Evolutionary conservation across 495 filamentous ascomycete species (phyloP).

Genomic region (Hypoxylon intermedium): DNA sequence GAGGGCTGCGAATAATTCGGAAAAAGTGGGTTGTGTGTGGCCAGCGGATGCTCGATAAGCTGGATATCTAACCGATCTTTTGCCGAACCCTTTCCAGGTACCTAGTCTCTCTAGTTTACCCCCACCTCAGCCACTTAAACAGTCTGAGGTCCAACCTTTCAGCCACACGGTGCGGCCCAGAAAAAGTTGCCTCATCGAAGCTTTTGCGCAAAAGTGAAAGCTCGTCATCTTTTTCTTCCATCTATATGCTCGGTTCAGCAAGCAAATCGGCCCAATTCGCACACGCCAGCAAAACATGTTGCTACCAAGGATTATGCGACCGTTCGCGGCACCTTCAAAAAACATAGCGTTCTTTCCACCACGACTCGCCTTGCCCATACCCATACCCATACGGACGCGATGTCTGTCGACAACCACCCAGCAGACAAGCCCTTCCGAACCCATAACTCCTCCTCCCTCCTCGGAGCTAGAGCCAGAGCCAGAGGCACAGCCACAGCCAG

Average conservation of each 20-base stretch:
- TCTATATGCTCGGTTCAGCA: no score
- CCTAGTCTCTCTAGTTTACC: no score
- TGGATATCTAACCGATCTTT: conserved; percentile 12
- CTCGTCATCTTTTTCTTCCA: no score
- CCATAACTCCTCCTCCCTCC: background rate
- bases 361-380: conserved; percentile 9
- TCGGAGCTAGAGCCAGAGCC: no score
- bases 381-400: conserved; percentile 11
- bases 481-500: no score
- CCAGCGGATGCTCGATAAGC: conserved; percentile 12
- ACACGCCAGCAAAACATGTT: conserved; percentile 12
- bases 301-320: conserved; percentile 24
- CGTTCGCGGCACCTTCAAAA: conserved; percentile 11
- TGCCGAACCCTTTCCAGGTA: no score
- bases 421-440: conserved; percentile 9
- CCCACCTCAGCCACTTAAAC: no score
- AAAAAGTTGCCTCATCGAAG: no score
- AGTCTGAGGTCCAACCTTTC: no score
- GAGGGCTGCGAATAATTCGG: conserved; percentile 20
- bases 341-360: conserved; percentile 5
- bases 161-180: no score
- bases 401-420: conserved; percentile 13
- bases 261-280: background rate
- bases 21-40: conserved; percentile 32
- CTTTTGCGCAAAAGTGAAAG: no score